Percentiles rank a stretch among this genome's conserved stretches.
Evolutionary conservation across 495 filamentous ascomycete species (phyloP).

Genomic region (Hypomontagnella monticulosa): DNA sequence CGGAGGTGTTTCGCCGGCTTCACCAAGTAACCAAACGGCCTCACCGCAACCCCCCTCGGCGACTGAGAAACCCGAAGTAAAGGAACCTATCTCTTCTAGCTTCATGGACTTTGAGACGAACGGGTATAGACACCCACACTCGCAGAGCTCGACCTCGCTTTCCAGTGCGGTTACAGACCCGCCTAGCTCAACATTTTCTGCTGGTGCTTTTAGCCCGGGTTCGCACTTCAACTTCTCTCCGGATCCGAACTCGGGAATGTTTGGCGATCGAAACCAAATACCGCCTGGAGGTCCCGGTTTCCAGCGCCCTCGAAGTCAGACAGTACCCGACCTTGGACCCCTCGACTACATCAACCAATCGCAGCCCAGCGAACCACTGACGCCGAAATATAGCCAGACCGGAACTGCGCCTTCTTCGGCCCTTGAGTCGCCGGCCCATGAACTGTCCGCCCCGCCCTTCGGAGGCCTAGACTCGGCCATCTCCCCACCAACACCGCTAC

Average conservation of each 20-base stretch:
- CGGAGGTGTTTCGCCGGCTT: slow-evolving; percentile 76
- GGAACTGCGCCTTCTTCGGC: slow-evolving; percentile 66
- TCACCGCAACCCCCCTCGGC: slow-evolving; percentile 75
- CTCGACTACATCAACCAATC: slow-evolving; percentile 75
- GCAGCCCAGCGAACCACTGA: slow-evolving; percentile 68
- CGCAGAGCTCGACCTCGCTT: slow-evolving; percentile 65
- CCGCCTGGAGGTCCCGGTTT: slow-evolving; percentile 60
- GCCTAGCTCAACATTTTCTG: slow-evolving; percentile 72
- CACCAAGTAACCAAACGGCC: slow-evolving; percentile 65
- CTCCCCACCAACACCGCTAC: slow-evolving; percentile 57
- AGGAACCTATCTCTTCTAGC: slow-evolving; percentile 53
- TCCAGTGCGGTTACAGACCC: slow-evolving; percentile 68
- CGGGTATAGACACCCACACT: slow-evolving; percentile 64
- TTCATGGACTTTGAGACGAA: slow-evolving; percentile 63
- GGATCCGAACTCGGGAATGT: slow-evolving; percentile 75
- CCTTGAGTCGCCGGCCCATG: slow-evolving; percentile 76
- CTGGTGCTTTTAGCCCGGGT: slow-evolving; percentile 81
- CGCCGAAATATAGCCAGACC: slow-evolving; percentile 69
- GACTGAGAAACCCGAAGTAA: slow-evolving; percentile 73
- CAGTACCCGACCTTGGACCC: slow-evolving; percentile 79
- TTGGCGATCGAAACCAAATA: slow-evolving; percentile 70
- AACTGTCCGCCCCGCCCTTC: slow-evolving; percentile 60
- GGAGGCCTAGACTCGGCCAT: slow-evolving; percentile 62
- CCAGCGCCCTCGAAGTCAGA: slow-evolving; percentile 88
- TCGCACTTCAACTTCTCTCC: slow-evolving; percentile 84